Conservation (phyloP, 2,329 filamentous ascomycete species). For the Penicillium corylophilum region DNA sequence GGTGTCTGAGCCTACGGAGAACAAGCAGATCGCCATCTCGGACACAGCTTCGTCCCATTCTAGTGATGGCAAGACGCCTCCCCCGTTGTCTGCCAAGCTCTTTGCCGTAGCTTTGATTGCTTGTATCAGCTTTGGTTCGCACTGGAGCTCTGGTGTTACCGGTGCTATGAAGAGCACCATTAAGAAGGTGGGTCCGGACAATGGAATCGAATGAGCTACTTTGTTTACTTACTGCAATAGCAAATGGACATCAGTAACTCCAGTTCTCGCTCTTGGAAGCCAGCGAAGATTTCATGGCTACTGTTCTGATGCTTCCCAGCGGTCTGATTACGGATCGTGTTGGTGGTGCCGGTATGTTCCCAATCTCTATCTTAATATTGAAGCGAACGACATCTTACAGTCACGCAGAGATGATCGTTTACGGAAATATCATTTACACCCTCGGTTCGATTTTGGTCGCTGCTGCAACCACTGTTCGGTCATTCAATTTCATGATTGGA, state of each 20-base stretch:
- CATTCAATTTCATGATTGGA: slow-evolving; percentile 61
- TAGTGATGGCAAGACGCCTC: slow-evolving; percentile 20
- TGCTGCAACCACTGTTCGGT: slow-evolving; percentile 56
- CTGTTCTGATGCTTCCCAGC: slow-evolving; percentile 54
- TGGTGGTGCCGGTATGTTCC: slow-evolving; percentile 52
- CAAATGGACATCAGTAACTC: slow-evolving; percentile 59
- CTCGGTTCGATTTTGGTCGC: slow-evolving; percentile 60
- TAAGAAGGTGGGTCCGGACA: slow-evolving; percentile 59
- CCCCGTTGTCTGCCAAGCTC: slow-evolving; percentile 36
- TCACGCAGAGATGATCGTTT: slow-evolving; percentile 53
- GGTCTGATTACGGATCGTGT: slow-evolving; percentile 59
- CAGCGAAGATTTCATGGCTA: slow-evolving; percentile 63
- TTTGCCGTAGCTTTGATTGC: slow-evolving; percentile 46
- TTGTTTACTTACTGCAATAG: slow-evolving; percentile 13
- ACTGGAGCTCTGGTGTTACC: slow-evolving; percentile 61
- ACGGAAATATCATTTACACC: slow-evolving; percentile 61
- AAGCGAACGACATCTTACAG: not conserved
- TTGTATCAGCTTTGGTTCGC: slow-evolving; percentile 58
- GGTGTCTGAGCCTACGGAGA: not conserved
- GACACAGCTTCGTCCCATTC: not conserved
- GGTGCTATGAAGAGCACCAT: slow-evolving; percentile 62
- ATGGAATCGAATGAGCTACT: too few relatives aligned
- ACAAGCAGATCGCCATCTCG: not conserved
- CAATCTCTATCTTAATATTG: not conserved
- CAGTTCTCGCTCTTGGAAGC: slow-evolving; percentile 60